These are phyloP conservation scores for Tephrocybe sp. DNA, from an alignment of 768 basidiomycete species.

Conservation along the genomic window DNA sequence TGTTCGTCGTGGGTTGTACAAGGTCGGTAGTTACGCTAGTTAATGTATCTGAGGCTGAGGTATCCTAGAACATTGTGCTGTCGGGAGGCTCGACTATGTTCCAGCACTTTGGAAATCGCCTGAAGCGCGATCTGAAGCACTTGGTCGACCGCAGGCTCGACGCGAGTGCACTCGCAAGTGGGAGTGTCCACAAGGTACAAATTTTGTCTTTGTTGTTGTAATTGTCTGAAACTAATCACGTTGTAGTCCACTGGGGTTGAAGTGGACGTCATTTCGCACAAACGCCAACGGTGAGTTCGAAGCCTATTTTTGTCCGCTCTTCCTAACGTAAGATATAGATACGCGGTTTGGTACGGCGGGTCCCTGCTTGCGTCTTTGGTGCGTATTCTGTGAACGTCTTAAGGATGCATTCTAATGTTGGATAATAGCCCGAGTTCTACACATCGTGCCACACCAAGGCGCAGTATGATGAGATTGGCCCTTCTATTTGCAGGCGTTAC, in stretches of 20 bases:
- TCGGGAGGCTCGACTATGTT: constrained; percentile 99
- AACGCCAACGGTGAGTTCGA: constrained; percentile 77
- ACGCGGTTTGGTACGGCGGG: constrained; percentile 98
- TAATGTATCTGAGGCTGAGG: not conserved
- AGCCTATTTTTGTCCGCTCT: constrained; percentile 4
- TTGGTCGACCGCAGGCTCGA: constrained; percentile 91
- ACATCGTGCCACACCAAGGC: constrained; percentile 92
- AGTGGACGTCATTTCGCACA: constrained; percentile 98
- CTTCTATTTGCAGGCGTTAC: constrained; percentile 89
- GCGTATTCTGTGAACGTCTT: constrained; percentile 21
- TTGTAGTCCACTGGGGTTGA: constrained; percentile 91
- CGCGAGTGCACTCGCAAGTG: constrained; percentile 70
- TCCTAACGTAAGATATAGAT: constrained; percentile 39
- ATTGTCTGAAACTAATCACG: not conserved
- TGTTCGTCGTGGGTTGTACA: constrained; percentile 94
- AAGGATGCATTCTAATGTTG: not conserved
- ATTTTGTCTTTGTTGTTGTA: not conserved
- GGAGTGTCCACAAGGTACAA: constrained; percentile 72
- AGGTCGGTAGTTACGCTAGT: no score
- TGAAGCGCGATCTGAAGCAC: constrained; percentile 94
- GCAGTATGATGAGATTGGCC: constrained; percentile 92
- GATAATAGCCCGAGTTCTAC: constrained; percentile 86
- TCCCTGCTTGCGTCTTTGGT: constrained; percentile 92
- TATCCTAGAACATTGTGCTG: constrained; percentile 85
- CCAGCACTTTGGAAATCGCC: constrained; percentile 95